phyloP scores from a whole-genome alignment of 73 alveolate genomes.

The Symbiodinium natans region DNA sequence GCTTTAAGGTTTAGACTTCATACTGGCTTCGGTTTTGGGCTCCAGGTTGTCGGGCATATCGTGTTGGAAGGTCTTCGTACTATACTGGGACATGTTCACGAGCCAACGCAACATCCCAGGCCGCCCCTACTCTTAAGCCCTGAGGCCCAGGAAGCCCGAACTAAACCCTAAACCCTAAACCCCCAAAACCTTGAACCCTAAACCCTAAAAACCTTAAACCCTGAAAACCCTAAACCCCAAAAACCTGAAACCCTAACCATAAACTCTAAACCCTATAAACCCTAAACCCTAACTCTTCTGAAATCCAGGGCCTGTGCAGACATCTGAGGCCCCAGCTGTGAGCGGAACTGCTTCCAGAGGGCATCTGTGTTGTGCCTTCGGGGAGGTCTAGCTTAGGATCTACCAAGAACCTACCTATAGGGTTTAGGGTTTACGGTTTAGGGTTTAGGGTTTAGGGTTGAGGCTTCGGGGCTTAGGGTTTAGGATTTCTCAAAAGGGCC shows the following conservation, averaged over 20 bases:
- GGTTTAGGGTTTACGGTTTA: background rate
- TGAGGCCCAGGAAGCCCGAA: too few species aligned
- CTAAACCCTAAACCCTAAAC: background rate
- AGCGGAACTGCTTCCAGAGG: constrained; percentile 5
- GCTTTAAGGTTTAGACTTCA: too few species aligned
- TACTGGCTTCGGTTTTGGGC: too few species aligned
- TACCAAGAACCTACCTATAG: background rate
- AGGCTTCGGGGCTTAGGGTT: background rate
- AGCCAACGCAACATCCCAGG: too few species aligned
- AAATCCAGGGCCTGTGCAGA: too few species aligned
- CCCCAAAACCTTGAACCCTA: background rate
- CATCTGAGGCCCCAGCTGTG: background rate
- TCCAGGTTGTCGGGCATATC: too few species aligned
- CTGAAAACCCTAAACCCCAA: too few species aligned
- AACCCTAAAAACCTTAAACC: background rate
- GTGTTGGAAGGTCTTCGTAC: too few species aligned
- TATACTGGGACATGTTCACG: too few species aligned
- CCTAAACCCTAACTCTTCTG: background rate
- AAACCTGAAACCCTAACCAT: too few species aligned
- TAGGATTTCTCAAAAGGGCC: too few species aligned
- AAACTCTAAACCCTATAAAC: background rate
- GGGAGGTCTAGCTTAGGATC: background rate
- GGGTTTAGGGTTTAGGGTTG: background rate
- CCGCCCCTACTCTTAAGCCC: too few species aligned
- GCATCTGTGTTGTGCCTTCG: background rate